These are phyloP conservation scores for Oryza glaberrima DNA, from an alignment of 176 grass and related monocot genomes.

Conservation along the genomic window DNA sequence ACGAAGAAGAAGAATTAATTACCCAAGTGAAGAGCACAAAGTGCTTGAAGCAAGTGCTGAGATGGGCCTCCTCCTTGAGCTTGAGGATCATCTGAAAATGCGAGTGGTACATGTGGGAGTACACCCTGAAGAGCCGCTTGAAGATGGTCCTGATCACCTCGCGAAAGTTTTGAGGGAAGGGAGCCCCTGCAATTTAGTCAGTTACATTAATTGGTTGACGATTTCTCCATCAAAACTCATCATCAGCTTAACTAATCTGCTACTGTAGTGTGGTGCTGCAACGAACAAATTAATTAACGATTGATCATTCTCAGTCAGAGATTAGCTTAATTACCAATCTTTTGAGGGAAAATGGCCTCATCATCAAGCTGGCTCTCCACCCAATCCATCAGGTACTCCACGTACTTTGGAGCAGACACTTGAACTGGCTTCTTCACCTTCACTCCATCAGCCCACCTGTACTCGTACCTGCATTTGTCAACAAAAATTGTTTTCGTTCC, in stretches of 20 bases:
- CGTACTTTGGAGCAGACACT: conserved; percentile 89
- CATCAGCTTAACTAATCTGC: not conserved
- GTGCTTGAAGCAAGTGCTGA: conserved; percentile 99
- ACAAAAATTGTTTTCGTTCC: not conserved
- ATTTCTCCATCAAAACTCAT: not conserved
- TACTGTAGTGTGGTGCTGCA: too few relatives aligned
- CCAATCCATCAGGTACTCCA: conserved; percentile 97
- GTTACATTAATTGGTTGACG: not conserved
- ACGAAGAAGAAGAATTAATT: conserved; percentile 19
- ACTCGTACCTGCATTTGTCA: conserved; percentile 65
- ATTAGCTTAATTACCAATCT: conserved; percentile 57
- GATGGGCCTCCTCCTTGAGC: conserved; percentile 93
- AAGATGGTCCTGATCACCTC: conserved; percentile 89
- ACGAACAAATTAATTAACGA: too few relatives aligned
- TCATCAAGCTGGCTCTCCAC: conserved; percentile 80
- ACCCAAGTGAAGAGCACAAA: conserved; percentile 87
- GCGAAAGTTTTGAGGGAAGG: conserved; percentile 82
- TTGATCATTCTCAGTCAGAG: too few relatives aligned
- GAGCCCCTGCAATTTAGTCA: conserved; percentile 50
- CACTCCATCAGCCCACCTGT: conserved; percentile 94
- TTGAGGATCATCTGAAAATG: conserved; percentile 85
- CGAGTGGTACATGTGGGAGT: conserved; percentile 89
- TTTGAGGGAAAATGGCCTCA: conserved; percentile 88
- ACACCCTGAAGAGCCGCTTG: conserved; percentile 94
- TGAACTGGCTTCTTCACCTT: conserved; percentile 86